phyloP scores from a whole-genome alignment of 2,329 filamentous ascomycete genomes.

The Incumbomyces lentus region DNA sequence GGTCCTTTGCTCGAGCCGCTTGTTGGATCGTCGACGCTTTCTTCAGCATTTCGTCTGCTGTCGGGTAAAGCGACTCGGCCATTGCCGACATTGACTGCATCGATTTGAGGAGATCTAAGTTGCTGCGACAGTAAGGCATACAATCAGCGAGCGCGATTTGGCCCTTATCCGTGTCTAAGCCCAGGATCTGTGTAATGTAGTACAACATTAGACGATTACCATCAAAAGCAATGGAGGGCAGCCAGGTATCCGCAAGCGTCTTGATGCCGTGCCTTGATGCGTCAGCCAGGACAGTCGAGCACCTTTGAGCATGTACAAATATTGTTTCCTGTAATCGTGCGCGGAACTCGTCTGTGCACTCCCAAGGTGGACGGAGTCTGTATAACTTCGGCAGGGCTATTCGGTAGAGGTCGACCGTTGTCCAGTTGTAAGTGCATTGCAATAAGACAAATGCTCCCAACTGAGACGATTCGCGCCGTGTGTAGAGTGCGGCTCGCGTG shows the following conservation, averaged over 20 bases:
- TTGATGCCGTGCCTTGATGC: conserved; percentile 34
- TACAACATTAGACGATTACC: conserved; percentile 41
- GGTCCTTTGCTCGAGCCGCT: conserved; percentile 4
- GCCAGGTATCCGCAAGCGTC: conserved; percentile 35
- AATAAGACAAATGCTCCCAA: conserved; percentile 37
- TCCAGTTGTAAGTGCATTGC: conserved; percentile 40
- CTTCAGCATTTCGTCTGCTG: conserved; percentile 7
- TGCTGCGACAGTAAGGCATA: conserved; percentile 16
- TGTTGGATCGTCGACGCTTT: conserved; percentile 6
- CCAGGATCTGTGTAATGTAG: conserved; percentile 36
- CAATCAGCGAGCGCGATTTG: conserved; percentile 8
- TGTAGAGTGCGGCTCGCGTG: conserved; percentile 36
- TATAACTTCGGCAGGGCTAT: conserved; percentile 39
- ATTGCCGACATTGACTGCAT: conserved; percentile 21
- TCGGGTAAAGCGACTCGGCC: conserved; percentile 13
- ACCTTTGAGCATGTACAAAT: conserved; percentile 5
- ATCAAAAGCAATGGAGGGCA: conserved; percentile 40
- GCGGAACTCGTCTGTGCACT: conserved; percentile 4
- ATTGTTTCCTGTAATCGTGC: conserved; percentile 7
- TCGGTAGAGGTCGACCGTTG: conserved; percentile 37
- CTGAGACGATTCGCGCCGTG: conserved; percentile 38
- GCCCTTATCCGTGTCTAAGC: conserved; percentile 10
- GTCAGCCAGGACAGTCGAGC: conserved; percentile 17
- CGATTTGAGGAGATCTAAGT: conserved; percentile 15
- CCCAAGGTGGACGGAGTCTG: conserved; percentile 25